phyloP scores from a whole-genome alignment of 495 filamentous ascomycete species.

The Hyaloscypha hepaticicola region DNA sequence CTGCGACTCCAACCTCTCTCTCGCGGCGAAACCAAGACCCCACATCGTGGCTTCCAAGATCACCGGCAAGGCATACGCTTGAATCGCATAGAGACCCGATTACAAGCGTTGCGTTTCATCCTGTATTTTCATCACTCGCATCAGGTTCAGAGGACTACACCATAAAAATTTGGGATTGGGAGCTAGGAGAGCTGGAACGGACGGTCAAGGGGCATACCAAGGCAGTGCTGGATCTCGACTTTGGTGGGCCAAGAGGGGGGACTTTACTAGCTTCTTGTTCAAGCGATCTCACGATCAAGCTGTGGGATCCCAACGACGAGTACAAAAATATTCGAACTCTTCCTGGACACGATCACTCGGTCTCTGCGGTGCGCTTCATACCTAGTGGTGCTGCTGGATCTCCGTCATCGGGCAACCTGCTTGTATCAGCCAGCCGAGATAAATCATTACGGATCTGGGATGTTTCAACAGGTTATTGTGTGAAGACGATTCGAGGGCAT shows the following conservation, averaged over 20 bases:
- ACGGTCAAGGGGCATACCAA: constrained; percentile 95
- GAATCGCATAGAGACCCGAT: constrained; percentile 81
- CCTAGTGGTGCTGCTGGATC: constrained; percentile 71
- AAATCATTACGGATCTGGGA: constrained; percentile 89
- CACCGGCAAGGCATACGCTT: constrained; percentile 76
- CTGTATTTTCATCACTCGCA: constrained; percentile 85
- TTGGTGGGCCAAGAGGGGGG: constrained; percentile 81
- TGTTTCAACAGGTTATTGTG: constrained; percentile 87
- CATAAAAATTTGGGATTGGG: constrained; percentile 98
- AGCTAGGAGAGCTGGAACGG: constrained; percentile 85
- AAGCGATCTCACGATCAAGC: constrained; percentile 88
- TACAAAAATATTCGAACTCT: constrained; percentile 96
- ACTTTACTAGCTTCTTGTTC: constrained; percentile 89
- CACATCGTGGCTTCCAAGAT: constrained; percentile 78
- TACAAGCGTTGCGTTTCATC: constrained; percentile 92
- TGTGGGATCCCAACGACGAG: constrained; percentile 93
- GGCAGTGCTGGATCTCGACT: constrained; percentile 86
- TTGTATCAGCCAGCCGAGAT: constrained; percentile 80
- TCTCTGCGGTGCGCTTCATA: constrained; percentile 85
- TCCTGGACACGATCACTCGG: constrained; percentile 88
- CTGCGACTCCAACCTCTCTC: constrained; percentile 79
- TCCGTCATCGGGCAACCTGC: constrained; percentile 66
- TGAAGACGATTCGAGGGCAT: constrained; percentile 80
- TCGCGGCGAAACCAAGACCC: constrained; percentile 81
- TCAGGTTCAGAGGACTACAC: constrained; percentile 86